Evolutionary conservation across 2,329 filamentous ascomycete species (phyloP).

Genomic region (Cordyceps pruinosa): DNA sequence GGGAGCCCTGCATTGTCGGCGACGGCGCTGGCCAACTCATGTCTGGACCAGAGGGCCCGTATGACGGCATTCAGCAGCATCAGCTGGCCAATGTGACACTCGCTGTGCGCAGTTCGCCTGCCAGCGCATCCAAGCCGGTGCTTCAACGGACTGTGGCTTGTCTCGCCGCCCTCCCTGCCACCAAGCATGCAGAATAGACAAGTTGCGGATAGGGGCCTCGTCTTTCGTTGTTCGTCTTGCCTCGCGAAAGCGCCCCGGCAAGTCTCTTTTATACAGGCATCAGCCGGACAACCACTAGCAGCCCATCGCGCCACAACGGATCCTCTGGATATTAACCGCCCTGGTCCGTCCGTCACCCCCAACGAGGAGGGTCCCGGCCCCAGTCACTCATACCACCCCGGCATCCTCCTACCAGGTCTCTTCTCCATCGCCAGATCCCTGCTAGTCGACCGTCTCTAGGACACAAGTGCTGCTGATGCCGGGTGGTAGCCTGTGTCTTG

Average conservation of each 20-base stretch:
- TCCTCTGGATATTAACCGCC: constrained; percentile 34
- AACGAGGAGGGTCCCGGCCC: constrained; percentile 23
- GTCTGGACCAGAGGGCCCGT: background rate
- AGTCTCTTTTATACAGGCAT: constrained; percentile 34
- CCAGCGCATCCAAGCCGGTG: constrained; percentile 8
- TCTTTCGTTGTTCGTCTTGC: background rate
- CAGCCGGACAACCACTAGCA: constrained; percentile 35
- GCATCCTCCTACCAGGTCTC: background rate
- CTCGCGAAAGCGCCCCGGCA: background rate
- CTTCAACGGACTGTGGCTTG: constrained; percentile 8
- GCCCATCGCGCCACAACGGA: constrained; percentile 30
- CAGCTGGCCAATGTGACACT: constrained; percentile 5
- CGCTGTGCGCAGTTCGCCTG: constrained; percentile 3
- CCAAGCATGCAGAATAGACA: background rate
- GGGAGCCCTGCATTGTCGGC: constrained; percentile 5
- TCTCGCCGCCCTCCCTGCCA: constrained; percentile 1
- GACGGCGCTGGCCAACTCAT: constrained; percentile 1
- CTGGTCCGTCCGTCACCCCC: constrained; percentile 19
- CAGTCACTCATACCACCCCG: constrained; percentile 1
- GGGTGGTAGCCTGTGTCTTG: background rate
- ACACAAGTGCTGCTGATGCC: constrained; percentile 5
- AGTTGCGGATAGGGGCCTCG: background rate
- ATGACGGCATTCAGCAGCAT: constrained; percentile 5
- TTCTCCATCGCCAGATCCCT: constrained; percentile 11
- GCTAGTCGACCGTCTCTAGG: background rate